Base-by-base conservation (phyloP, 805 yeast genomes). In the Starmerella gropengiesseri region DNA sequence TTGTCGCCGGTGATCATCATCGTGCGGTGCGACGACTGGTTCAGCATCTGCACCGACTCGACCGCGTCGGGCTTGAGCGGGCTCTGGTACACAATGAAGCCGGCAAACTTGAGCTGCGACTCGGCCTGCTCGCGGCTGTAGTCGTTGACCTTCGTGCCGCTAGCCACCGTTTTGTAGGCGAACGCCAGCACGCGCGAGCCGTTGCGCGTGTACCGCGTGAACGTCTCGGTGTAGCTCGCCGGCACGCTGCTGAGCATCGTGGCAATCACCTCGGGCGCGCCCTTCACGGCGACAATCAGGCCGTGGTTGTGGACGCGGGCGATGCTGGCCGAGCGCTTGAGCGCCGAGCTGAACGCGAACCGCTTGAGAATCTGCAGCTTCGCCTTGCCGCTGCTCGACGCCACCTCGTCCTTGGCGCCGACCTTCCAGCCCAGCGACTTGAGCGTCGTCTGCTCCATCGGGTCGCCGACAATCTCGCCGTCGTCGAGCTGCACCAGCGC, bases 1-100 rank as follows among this genome's bases (percentile, higher is more conserved):
- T 89, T 91, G 65, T 91, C 98, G 70, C 98, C 98, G 37, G 98
- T 91, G 54, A 91, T 91, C 98, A 91, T 91, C 32, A 91, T 77
- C 60, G 85, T 83, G 60, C 98, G 85, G 62, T 91, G 98, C 42
- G 89, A 77, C 1, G 96, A 86, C 59, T 85, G 94, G 63, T 85
- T 89, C 63, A 91, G 71, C 96, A 86, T 89, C 57, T 75, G 70
- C 53, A 91, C 78, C 31, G 95, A 81, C 53, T 78, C 93, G 59
- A 84, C 68, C 28, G 98, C 98, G 65, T 91, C 98, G 28, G 70
- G 72, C 63, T 91, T 91, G 72, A 91, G 74, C 16, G 98, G 98
- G 68, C 97, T 87, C 60, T 85, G 94, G 82, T 91, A 91, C 43
- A 91, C 91, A 55, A 91, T 75, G 60, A 91, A 91, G 3, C 97